Percentiles rank a stretch among this genome's conserved stretches.
These are phyloP conservation scores for Phaeosphaeria sp. DNA, from an alignment of 2,329 filamentous ascomycete species.

Conservation along the genomic window DNA sequence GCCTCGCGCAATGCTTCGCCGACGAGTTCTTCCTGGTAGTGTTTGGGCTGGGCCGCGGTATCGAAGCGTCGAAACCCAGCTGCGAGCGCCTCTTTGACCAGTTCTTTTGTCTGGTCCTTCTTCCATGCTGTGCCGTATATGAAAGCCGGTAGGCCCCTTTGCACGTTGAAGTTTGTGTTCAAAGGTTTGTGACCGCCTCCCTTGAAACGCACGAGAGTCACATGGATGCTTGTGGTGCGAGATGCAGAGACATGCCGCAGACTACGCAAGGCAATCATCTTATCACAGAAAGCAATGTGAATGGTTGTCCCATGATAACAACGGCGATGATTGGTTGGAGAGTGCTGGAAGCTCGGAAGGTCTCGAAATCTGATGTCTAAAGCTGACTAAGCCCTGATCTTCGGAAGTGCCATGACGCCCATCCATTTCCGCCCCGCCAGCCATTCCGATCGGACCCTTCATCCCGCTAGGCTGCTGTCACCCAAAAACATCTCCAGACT, in stretches of 20 bases:
- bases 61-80: slow-evolving; percentile 77
- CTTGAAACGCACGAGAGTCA: too few species aligned
- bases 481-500: slow-evolving; percentile 1
- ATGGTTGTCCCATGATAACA: too few species aligned
- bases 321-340: too few species aligned
- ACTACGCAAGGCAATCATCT: too few species aligned
- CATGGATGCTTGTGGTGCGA: too few species aligned
- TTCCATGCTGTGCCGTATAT: slow-evolving; percentile 92
- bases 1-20: slow-evolving; percentile 70
- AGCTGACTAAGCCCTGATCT: background rate
- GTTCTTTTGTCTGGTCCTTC: slow-evolving; percentile 68
- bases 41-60: slow-evolving; percentile 78
- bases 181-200: too few species aligned
- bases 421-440: slow-evolving; percentile 2
- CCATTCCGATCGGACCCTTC: slow-evolving; percentile 8
- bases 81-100: slow-evolving; percentile 73
- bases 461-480: background rate
- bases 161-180: too few species aligned
- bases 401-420: slow-evolving; percentile 6
- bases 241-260: too few species aligned
- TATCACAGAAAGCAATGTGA: too few species aligned
- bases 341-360: too few species aligned
- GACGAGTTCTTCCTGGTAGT: slow-evolving; percentile 77
- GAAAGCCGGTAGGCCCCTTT: too few species aligned
- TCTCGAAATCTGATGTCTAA: too few species aligned